A percentile compares a stretch with the other conserved stretches of the same genome.
Conservation (phyloP, 2,329 filamentous ascomycete genomes). For the Cladosporium velox region DNA sequence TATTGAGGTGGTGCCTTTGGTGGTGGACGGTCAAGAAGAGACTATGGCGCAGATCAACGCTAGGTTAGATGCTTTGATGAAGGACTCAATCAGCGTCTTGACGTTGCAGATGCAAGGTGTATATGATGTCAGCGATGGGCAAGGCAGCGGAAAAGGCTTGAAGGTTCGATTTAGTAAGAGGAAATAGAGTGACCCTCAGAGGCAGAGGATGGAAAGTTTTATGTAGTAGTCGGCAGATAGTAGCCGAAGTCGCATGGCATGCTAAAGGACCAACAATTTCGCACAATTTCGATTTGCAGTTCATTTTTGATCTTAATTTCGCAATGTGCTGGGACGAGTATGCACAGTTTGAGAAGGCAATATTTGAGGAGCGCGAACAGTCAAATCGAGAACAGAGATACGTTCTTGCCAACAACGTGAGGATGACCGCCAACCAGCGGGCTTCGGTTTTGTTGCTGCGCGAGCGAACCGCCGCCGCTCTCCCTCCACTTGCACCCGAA, state of each 20-base stretch:
- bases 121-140: conserved; percentile 26
- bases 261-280: not conserved
- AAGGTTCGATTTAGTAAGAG: conserved; percentile 18
- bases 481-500: not conserved
- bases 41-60: conserved; percentile 22
- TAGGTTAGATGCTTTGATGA: conserved; percentile 30
- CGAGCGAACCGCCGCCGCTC: not conserved
- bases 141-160: not conserved
- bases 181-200: not conserved
- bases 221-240: conserved; percentile 2
- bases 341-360: not conserved
- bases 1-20: conserved; percentile 29
- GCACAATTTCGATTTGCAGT: not conserved
- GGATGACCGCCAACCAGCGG: not conserved
- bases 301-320: not conserved
- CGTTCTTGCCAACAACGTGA: not conserved
- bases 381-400: not conserved
- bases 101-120: conserved; percentile 35
- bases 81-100: conserved; percentile 29
- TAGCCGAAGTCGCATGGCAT: not conserved
- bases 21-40: conserved; percentile 22
- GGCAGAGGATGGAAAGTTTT: not conserved
- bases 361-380: not conserved
- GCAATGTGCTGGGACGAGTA: not conserved
- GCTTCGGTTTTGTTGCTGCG: not conserved